phyloP scores from a whole-genome alignment of 2,329 filamentous ascomycete genomes.

The Arthrobotrys iridis region DNA sequence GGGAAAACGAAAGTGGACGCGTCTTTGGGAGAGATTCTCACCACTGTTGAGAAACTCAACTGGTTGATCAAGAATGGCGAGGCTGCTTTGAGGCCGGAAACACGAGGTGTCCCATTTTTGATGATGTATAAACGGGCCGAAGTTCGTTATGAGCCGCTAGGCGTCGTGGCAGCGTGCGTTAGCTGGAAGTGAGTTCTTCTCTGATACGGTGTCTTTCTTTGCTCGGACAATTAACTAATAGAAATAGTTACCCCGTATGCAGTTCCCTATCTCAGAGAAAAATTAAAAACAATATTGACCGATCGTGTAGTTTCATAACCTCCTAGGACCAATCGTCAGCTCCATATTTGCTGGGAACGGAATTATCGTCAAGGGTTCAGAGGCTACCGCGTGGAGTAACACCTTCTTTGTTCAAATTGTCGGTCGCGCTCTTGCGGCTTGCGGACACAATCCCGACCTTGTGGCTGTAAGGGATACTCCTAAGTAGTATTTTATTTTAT shows the following conservation, averaged over 20 bases:
- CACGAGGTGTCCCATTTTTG: conserved; percentile 67
- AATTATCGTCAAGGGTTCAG: conserved; percentile 91
- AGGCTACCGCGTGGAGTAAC: conserved; percentile 94
- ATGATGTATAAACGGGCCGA: conserved; percentile 96
- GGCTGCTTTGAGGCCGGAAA: conserved; percentile 75
- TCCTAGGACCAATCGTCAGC: conserved; percentile 89
- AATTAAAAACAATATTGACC: background rate
- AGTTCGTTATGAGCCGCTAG: conserved; percentile 89
- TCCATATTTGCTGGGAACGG: conserved; percentile 90
- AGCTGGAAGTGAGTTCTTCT: conserved; percentile 82
- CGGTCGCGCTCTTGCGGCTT: conserved; percentile 79
- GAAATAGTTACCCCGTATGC: conserved; percentile 63
- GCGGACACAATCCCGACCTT: conserved; percentile 82
- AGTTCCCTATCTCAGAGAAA: background rate
- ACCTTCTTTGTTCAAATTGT: conserved; percentile 82
- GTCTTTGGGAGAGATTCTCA: conserved; percentile 90
- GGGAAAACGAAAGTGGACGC: conserved; percentile 97
- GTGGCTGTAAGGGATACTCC: conserved; percentile 68
- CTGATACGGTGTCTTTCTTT: background rate
- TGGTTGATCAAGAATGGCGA: conserved; percentile 96
- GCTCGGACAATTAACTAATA: conserved; percentile 55
- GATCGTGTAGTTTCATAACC: conserved; percentile 80
- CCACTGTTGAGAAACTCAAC: conserved; percentile 90
- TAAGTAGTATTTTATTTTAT: background rate
- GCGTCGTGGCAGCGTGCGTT: conserved; percentile 89